A percentile compares a stretch with the other conserved stretches of the same genome.
Evolutionary conservation across 805 yeast genomes (phyloP).

Genomic region (Brettanomyces anomalus): DNA sequence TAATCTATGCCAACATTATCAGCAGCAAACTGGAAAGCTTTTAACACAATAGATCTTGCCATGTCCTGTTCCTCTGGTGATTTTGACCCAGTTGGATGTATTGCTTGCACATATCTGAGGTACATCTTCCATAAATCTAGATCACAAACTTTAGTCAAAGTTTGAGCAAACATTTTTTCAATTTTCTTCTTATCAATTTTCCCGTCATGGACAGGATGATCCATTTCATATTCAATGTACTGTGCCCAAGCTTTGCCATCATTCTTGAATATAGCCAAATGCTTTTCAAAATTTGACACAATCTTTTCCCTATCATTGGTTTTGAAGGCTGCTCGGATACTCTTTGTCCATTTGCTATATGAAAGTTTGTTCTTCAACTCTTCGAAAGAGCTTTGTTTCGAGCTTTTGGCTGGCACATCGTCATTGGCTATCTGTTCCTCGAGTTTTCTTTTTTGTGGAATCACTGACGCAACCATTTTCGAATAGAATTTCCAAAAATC

Average conservation of each 20-base stretch:
- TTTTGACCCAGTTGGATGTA: conserved; percentile 56
- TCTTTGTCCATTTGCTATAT: conserved; percentile 45
- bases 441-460: no score
- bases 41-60: conserved; percentile 62
- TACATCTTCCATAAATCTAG: conserved; percentile 72
- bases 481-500: no score
- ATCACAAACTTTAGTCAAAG: conserved; percentile 53
- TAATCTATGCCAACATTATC: conserved; percentile 74
- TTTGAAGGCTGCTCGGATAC: conserved; percentile 36
- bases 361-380: conserved; percentile 28
- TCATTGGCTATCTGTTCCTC: no score
- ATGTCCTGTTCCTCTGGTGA: conserved; percentile 33
- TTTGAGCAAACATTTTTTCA: conserved; percentile 55
- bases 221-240: conserved; percentile 43
- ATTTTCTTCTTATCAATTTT: conserved; percentile 57
- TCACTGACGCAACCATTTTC: no score
- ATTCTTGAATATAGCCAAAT: conserved; percentile 56
- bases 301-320: conserved; percentile 56
- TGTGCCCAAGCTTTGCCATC: conserved; percentile 68
- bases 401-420: no score
- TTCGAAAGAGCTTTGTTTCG: no score
- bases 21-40: conserved; percentile 79
- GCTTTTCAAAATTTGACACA: conserved; percentile 46
- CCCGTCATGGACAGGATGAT: conserved; percentile 32
- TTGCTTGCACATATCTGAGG: conserved; percentile 66